Base-by-base conservation (phyloP, 169 alveolate genomes). In the Eimeria brunetti region DNA sequence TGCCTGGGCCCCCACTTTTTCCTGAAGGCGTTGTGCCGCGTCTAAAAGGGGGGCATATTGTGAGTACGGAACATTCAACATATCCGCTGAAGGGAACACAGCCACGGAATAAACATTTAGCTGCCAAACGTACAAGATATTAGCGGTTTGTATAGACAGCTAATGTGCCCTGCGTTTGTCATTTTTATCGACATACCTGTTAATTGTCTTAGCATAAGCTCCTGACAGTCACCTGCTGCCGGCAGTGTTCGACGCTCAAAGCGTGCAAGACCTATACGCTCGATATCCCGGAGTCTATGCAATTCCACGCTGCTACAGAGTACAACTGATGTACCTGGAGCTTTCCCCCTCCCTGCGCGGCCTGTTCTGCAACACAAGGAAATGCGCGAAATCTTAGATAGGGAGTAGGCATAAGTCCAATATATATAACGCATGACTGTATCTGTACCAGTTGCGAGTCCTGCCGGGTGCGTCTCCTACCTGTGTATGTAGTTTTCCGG, bases 191-290 rank as follows among this genome's bases (percentile, higher is more conserved):
- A 6, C 92, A 30, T 46, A 85, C 92, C 92, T 62, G 64, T 60
- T 53, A 85, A 41, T 58, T 85, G 92, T 62, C 49, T 85, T 38
- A 85, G 92, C 53, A 46, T 58, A 51, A 85, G 92, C 20, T 85
- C 92, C 38, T 85, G 92, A 62, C 92, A 85, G 62, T 85, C 92
- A 6, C 64, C 92, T 38, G 71, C 92, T 36, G 80, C 92, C 41
- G 92, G 92, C 62, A 85, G 80, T 62, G 92, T 30, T 38, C 92
- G 76, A 8, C 92, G 92, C 80, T 85, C 92, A 46, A 85, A 85
- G 92, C 11, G 9, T 24, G 60, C 60, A 36, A 22, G 44, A 60
- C 76, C 80, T 62, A 85, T 44, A 30, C 80, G 92, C 80, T 33
- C 92, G 49, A 85, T 22, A n/a, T 60, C 81, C 92, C 92, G 58